These are phyloP conservation scores for Claviceps arundinis DNA, from an alignment of 2,329 filamentous ascomycete species.

Conservation along the genomic window DNA sequence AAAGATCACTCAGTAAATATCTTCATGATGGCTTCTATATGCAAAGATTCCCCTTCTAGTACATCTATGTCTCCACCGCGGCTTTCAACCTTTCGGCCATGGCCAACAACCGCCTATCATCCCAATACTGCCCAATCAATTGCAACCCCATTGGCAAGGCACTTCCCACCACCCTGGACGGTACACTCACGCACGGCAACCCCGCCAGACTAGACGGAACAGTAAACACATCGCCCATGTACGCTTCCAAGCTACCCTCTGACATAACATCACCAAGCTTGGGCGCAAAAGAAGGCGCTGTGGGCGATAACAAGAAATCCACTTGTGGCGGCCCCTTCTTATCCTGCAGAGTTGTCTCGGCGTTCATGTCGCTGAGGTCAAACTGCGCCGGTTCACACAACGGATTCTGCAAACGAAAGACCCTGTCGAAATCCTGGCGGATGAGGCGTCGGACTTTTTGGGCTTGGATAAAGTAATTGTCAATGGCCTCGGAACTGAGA, in stretches of 20 bases:
- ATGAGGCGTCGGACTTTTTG: conserved; percentile 78
- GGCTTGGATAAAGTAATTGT: conserved; percentile 94
- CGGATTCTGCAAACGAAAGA: conserved; percentile 59
- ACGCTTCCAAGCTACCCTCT: conserved; percentile 54
- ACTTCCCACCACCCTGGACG: conserved; percentile 27
- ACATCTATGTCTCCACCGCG: conserved; percentile 20
- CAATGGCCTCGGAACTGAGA: conserved; percentile 76
- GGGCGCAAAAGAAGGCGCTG: conserved; percentile 66
- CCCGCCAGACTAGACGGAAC: conserved; percentile 90
- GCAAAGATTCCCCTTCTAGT: not conserved
- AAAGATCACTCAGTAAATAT: not conserved
- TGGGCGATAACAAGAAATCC: conserved; percentile 80
- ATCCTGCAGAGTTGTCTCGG: conserved; percentile 35
- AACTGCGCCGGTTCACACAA: conserved; percentile 42
- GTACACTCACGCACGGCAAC: conserved; percentile 76
- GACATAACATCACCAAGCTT: conserved; percentile 41
- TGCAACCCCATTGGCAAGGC: conserved; percentile 46
- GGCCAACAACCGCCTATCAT: conserved; percentile 51
- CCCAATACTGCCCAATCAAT: conserved; percentile 69
- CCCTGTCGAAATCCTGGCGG: conserved; percentile 70
- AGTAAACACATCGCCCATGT: conserved; percentile 91
- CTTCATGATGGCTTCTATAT: not conserved
- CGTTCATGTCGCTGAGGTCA: conserved; percentile 47
- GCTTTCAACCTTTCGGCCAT: conserved; percentile 31
- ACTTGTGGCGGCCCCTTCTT: conserved; percentile 51